These are phyloP conservation scores for Monsonia emarginata DNA, from an alignment of 441 rosid species.

Conservation along the genomic window DNA sequence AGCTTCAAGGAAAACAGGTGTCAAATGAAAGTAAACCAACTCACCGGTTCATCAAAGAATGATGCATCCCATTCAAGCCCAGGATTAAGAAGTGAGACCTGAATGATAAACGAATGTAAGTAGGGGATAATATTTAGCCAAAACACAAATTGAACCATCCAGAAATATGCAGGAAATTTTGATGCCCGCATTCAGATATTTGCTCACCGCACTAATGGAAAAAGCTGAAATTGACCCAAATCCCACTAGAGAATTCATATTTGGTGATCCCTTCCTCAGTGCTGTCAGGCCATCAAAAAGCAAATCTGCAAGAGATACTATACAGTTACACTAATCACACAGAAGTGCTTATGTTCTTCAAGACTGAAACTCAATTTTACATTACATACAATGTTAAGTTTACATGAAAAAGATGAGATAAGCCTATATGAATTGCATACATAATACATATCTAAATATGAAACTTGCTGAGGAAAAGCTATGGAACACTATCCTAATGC, in stretches of 20 bases:
- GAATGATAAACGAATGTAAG: constrained; percentile 6
- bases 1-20: constrained; percentile 14
- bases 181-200: background rate
- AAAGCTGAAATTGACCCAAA: constrained; percentile 78
- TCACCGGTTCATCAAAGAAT: constrained; percentile 95
- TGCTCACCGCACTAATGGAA: constrained; percentile 66
- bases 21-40: constrained; percentile 33
- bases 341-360: background rate
- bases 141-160: constrained; percentile 13
- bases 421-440: background rate
- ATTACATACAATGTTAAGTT: background rate
- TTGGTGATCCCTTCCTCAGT: constrained; percentile 75
- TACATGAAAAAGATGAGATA: background rate
- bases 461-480: background rate
- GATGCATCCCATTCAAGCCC: constrained; percentile 89
- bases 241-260: constrained; percentile 95
- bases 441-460: background rate
- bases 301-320: constrained; percentile 42
- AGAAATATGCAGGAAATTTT: background rate
- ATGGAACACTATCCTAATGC: background rate
- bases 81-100: constrained; percentile 62
- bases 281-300: constrained; percentile 75
- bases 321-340: background rate
- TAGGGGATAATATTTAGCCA: background rate
- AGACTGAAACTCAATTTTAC: background rate